Percentiles rank a stretch among this genome's conserved stretches.
phyloP scores from a whole-genome alignment of 768 basidiomycete genomes.

The Paxillus rubicundulus region DNA sequence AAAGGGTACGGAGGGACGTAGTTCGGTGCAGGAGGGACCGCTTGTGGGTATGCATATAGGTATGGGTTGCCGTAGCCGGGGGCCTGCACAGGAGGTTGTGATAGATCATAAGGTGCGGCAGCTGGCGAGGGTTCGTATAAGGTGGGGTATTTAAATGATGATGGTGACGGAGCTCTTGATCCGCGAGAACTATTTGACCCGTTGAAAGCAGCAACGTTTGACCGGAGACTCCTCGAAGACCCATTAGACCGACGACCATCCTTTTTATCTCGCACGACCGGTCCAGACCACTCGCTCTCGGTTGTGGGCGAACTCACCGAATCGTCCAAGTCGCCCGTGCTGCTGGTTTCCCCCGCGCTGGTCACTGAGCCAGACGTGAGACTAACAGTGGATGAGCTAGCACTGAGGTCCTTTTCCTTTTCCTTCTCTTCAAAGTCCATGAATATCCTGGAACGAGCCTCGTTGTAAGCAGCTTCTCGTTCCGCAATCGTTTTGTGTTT shows the following conservation, averaged over 20 bases:
- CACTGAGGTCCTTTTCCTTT: slow-evolving; percentile 70
- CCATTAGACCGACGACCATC: slow-evolving; percentile 52
- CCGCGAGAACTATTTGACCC: slow-evolving; percentile 64
- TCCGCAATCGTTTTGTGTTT: slow-evolving; percentile 79
- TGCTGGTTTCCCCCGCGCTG: slow-evolving; percentile 55
- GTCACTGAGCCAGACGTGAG: slow-evolving; percentile 66
- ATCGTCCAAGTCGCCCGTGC: slow-evolving; percentile 65
- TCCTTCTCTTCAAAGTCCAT: slow-evolving; percentile 73
- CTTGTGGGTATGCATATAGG: slow-evolving; percentile 43
- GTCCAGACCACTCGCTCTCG: slow-evolving; percentile 79
- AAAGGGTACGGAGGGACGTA: slow-evolving; percentile 42
- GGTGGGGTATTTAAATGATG: slow-evolving; percentile 68
- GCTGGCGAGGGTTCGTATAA: slow-evolving; percentile 59
- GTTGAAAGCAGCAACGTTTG: slow-evolving; percentile 47
- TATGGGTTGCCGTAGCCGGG: slow-evolving; percentile 33
- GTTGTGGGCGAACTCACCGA: slow-evolving; percentile 68
- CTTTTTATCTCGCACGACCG: slow-evolving; percentile 54
- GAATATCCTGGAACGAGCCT: slow-evolving; percentile 84
- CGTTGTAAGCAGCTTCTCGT: slow-evolving; percentile 86
- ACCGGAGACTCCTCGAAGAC: slow-evolving; percentile 59
- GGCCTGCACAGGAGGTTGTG: slow-evolving; percentile 30
- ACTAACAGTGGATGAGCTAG: slow-evolving; percentile 74
- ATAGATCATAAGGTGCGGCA: slow-evolving; percentile 28
- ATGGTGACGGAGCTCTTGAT: slow-evolving; percentile 71
- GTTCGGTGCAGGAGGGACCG: slow-evolving; percentile 33